A percentile compares a stretch with the other conserved stretches of the same genome.
Conservation (phyloP, 768 basidiomycete species). For the Macrolepiota dolichaula region DNA sequence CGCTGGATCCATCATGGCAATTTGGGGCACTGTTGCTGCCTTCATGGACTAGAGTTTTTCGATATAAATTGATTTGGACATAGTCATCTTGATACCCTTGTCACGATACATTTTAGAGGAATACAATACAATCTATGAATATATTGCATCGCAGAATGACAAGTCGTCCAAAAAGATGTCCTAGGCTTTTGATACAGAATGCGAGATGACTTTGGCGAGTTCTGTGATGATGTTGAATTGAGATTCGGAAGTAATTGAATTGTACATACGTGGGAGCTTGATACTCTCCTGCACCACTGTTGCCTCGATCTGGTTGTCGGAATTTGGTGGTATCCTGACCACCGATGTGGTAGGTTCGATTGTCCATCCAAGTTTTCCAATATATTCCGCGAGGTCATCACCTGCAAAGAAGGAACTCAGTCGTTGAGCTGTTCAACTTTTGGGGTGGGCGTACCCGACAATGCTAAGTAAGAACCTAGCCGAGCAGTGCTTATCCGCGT, state of each 20-base stretch:
- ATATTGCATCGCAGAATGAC: background rate
- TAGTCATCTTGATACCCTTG: background rate
- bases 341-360: conserved; percentile 50
- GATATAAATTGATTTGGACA: conserved; percentile 13
- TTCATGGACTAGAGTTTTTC: conserved; percentile 32
- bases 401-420: conserved; percentile 32
- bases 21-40: conserved; percentile 73
- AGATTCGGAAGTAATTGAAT: background rate
- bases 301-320: conserved; percentile 86
- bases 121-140: background rate
- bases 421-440: background rate
- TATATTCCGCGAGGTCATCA: conserved; percentile 53
- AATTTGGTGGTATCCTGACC: conserved; percentile 74
- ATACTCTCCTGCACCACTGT: conserved; percentile 82
- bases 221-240: conserved; percentile 37
- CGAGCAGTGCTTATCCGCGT: conserved; percentile 66
- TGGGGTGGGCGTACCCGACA: conserved; percentile 47
- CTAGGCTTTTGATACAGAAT: conserved; percentile 55
- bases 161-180: background rate
- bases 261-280: conserved; percentile 69
- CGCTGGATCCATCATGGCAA: conserved; percentile 59
- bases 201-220: conserved; percentile 71
- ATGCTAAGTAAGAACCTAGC: conserved; percentile 67
- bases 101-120: no score
- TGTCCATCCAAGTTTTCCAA: conserved; percentile 66